Percentiles rank a stretch among this genome's conserved stretches.
Evolutionary conservation across 192 early-diverging fungal species (phyloP).

Genomic region (Coemansia sp.): DNA sequence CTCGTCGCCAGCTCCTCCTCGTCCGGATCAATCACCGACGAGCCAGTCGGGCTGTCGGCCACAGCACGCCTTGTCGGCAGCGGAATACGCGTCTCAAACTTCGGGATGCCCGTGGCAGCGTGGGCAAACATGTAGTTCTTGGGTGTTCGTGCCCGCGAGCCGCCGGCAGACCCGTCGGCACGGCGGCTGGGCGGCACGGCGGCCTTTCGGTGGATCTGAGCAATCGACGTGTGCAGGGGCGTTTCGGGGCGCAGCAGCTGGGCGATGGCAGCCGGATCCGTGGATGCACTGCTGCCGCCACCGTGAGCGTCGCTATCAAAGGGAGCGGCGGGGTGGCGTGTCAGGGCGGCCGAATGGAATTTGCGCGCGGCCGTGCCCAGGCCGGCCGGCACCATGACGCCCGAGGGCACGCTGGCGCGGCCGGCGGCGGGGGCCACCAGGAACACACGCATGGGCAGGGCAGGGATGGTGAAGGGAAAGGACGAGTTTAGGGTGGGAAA

Average conservation of each 20-base stretch:
- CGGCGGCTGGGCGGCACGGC: conserved; percentile 15
- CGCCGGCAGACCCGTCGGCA: conserved; percentile 10
- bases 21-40: not conserved
- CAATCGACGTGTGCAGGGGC: no score
- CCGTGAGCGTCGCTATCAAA: conserved; percentile 14
- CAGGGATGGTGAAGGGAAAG: conserved; percentile 46
- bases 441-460: conserved; percentile 28
- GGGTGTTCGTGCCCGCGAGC: conserved; percentile 5
- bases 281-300: conserved; percentile 20
- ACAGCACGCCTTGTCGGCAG: conserved; percentile 1
- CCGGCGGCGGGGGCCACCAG: conserved; percentile 11
- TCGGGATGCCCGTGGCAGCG: conserved; percentile 56
- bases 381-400: conserved; percentile 41
- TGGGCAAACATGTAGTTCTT: conserved; percentile 56
- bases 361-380: conserved; percentile 45
- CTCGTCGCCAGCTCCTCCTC: conserved; percentile 58
- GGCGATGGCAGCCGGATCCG: conserved; percentile 14
- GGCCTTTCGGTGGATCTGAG: no score
- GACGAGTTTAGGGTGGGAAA: conserved; percentile 46
- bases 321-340: conserved; percentile 37
- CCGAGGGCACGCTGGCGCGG: conserved; percentile 20
- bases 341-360: conserved; percentile 43
- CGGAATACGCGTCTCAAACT: conserved; percentile 36
- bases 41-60: not conserved
- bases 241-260: conserved; percentile 5